Evolutionary conservation across 345 rosid genomes (phyloP), one percentile per base, ranked within the genome.

Genomic region (Arabidopsis arenosa): DNA sequence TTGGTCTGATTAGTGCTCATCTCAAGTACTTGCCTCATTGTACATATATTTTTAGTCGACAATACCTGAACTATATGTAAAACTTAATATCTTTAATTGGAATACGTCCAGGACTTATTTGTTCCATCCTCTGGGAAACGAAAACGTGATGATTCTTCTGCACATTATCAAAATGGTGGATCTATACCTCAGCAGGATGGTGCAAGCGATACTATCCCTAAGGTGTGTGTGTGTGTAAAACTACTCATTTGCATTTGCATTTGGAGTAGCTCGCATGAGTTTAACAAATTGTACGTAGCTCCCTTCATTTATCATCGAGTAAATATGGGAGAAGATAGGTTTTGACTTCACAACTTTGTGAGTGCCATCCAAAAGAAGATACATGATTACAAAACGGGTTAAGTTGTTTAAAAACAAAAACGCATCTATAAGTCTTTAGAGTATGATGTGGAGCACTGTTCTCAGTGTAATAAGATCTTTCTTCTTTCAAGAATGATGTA

Each of bases 141-240:
- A 58, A 95, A 92, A 83, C 99, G 98, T 64, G 99, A 90, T 53
- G 99, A 92, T 69, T 79, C 90, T 55, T 66, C 90, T 45, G 30
- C 79, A 0, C 92, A 82, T 58, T 90, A 84, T 86, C 87, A 85
- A 47, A 91, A 87, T 83, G 94, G 98, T 82, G 90, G 93, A 52
- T 89, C 82, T 72, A 90, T 95, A 75, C 97, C 99, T 33, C 99
- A 95, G 83, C 97, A 87, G 72, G 98, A 95, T 86, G 99, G 99
- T 75, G 91, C 99, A 70, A 83, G 84, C 33, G 98, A 89, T 86
- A 72, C 76, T 60, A 43, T 79, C 23, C 76, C 72, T 68, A 82
- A 84, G 84, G 80, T 77, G 64, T 70, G 77, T 77, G 64, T 70
- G 77, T 82, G 84, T 84, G 65, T 77, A 76, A 75, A 81, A 76